Percentiles rank a stretch among this genome's conserved stretches.
Conservation (phyloP, 148 eudicot species). For the Silene latifolia region DNA sequence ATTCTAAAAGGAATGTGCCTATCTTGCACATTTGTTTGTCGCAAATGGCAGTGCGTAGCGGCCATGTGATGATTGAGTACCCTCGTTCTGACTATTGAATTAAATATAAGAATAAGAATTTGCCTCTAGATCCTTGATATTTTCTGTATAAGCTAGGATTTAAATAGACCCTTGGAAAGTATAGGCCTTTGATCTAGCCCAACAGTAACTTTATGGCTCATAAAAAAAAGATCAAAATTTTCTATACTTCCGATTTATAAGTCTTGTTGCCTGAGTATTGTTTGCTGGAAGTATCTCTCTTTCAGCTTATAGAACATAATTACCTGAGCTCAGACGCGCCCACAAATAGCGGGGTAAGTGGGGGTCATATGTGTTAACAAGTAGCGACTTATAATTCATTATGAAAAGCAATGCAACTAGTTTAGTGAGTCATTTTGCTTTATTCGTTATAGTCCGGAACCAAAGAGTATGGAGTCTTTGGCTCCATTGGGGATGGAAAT, state of each 20-base stretch:
- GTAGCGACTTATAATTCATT: too few species aligned
- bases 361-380: too few species aligned
- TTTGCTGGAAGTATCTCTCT: not conserved
- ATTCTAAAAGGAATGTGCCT: not conserved
- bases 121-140: not conserved
- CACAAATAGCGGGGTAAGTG: too few species aligned
- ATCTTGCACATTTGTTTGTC: not conserved
- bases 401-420: too few species aligned
- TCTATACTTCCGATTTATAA: not conserved
- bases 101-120: not conserved
- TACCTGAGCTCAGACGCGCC: too few species aligned
- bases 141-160: not conserved
- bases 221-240: not conserved
- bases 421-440: too few species aligned
- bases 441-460: too few species aligned
- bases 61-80: not conserved
- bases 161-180: not conserved
- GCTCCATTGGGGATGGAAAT: too few species aligned
- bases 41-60: not conserved
- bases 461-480: too few species aligned
- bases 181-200: not conserved
- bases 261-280: not conserved
- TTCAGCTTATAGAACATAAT: not conserved
- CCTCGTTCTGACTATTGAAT: not conserved
- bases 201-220: not conserved